Conservation (phyloP, 768 basidiomycete genomes). For the Pleurotus djamor region DNA sequence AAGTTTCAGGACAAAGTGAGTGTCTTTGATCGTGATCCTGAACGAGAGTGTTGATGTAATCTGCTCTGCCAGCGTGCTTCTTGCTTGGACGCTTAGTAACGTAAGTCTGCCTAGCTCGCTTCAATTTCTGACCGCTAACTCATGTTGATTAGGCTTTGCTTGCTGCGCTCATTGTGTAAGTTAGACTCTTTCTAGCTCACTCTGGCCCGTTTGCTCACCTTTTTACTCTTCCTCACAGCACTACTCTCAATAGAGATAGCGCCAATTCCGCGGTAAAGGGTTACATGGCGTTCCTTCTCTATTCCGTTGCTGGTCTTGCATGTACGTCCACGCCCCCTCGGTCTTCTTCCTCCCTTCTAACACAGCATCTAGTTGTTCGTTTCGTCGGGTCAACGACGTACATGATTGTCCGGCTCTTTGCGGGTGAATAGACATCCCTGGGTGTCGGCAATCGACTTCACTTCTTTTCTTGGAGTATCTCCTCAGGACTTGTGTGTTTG, state of each 20-base stretch:
- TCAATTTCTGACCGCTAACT: conserved; percentile 10
- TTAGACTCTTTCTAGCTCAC: conserved; percentile 6
- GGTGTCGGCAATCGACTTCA: too few species aligned
- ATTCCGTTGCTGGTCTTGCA: conserved; percentile 85
- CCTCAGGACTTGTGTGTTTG: too few species aligned
- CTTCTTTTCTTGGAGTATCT: too few species aligned
- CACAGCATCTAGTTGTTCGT: conserved; percentile 58
- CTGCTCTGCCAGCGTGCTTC: conserved; percentile 47
- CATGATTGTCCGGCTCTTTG: conserved; percentile 84
- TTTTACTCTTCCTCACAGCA: conserved; percentile 18
- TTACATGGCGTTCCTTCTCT: conserved; percentile 88
- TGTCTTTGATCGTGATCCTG: conserved; percentile 12
- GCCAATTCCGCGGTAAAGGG: conserved; percentile 65
- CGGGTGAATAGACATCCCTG: conserved; percentile 63
- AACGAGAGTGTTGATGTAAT: not conserved
- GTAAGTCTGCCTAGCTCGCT: conserved; percentile 30
- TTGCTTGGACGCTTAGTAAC: conserved; percentile 90
- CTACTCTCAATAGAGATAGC: conserved; percentile 50
- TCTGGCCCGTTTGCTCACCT: not conserved
- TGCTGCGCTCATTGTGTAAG: conserved; percentile 73
- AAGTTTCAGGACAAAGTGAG: conserved; percentile 86
- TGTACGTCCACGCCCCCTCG: conserved; percentile 44
- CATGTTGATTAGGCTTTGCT: conserved; percentile 50
- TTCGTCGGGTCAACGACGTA: conserved; percentile 83
- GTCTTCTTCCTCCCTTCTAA: not conserved